Base-by-base conservation (phyloP, 768 basidiomycete species). In the Dendrothele bispora region DNA sequence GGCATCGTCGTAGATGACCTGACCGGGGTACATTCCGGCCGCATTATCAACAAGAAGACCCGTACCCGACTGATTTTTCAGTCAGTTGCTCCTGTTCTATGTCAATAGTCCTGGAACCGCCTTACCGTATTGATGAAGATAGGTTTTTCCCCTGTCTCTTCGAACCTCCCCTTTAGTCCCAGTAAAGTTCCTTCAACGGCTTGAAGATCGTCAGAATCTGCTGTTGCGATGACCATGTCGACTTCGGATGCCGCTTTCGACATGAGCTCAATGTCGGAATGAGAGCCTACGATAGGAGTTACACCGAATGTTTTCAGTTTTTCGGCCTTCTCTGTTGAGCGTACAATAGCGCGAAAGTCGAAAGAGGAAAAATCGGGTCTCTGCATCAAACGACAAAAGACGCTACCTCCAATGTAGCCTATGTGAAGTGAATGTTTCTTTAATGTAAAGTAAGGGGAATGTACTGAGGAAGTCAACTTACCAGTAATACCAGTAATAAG, bases 101-200 rank as follows among this genome's bases (percentile, higher is more conserved):
- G n/a, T n/a, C n/a, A n/a, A n/a, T n/a, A n/a, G n/a, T n/a, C n/a
- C n/a, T n/a, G n/a, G n/a, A n/a, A n/a, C n/a, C 11, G 7, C 57
- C 72, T 55, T 39, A 72, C 75, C 0, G 74, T 74, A 43, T 77
- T 75, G 6, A 77, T 71, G 2, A 69, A 58, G 51, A 65, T 57
- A 12, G 75, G 64, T 2, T 55, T 48, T 11, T 55, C 61, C 3
- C 67, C 62, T 0, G 65, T 64, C 39, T 55, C 52, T 8, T 60
- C 57, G 24, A 66, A 55, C 32, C 61, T 56, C 48, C 60, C 62
- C 56, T 64, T 73, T 51, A 70, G 37, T 6, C 75, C 75, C 29
- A 54, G 57, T 47, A 77, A 52, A 14, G 77, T 65, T 3, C 72
- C 70, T 6, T 59, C 51, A 1, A 54, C 59, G 0, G 66, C 64